Percentiles rank a stretch among this genome's conserved stretches.
These are phyloP conservation scores for Ceratobasidium theobromae DNA, from an alignment of 1,284 basidiomycete species.

Conservation along the genomic window DNA sequence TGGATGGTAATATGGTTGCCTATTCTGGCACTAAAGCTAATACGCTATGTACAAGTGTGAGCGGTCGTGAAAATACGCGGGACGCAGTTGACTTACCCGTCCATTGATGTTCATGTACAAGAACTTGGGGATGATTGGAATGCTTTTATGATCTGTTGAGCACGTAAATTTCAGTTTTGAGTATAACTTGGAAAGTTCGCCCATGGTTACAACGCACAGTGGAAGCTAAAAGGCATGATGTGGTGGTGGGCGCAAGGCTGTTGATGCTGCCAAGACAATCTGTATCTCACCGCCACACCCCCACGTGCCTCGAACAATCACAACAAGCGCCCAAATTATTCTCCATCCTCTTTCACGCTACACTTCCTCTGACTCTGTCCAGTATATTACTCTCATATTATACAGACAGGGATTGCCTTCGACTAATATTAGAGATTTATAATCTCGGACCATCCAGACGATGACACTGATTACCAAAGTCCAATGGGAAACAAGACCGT, in stretches of 20 bases:
- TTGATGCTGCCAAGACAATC: conserved; percentile 19
- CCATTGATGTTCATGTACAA: conserved; percentile 34
- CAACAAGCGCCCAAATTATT: conserved; percentile 7
- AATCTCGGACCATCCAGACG: background rate
- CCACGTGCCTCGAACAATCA: conserved; percentile 19
- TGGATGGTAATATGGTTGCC: conserved; percentile 33
- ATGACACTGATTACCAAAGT: background rate
- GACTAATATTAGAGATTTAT: background rate
- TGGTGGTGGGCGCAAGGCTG: background rate
- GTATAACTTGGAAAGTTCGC: too few species aligned
- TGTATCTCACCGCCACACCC: background rate
- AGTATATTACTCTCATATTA: background rate
- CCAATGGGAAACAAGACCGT: conserved; percentile 10
- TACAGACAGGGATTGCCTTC: background rate
- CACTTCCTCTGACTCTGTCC: background rate
- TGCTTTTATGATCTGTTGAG: conserved; percentile 31
- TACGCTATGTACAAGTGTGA: background rate
- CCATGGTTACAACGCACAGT: conserved; percentile 2
- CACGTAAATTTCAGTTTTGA: background rate
- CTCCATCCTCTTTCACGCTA: background rate
- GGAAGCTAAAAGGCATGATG: conserved; percentile 7
- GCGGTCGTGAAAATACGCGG: background rate
- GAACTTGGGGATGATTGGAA: conserved; percentile 33
- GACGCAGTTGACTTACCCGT: background rate
- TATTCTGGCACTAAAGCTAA: conserved; percentile 28